Base-by-base conservation (phyloP, 1,284 basidiomycete genomes). In the Bjerkandera adusta region DNA sequence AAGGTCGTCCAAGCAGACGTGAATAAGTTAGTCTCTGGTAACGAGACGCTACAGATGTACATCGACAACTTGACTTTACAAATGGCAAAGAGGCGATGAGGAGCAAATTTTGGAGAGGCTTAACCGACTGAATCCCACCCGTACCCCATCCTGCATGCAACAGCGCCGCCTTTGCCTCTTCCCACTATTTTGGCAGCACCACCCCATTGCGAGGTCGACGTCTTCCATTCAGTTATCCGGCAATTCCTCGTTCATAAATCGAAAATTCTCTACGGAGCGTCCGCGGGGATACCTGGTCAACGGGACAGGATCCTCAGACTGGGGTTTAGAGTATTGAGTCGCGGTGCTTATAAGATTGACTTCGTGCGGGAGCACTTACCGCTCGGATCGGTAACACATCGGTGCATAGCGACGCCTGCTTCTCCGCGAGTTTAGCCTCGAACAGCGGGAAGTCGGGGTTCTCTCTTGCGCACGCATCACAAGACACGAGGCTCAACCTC, bases 21-120 rank as follows among this genome's bases (percentile, higher is more conserved):
- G 13, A 83, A 88, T 50, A 90, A 88, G 62, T 71, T 92, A 16
- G 69, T 73, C 2, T 84, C 86, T 0, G 85, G 85, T 47, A 92
- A 92, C 56, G 81, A 84, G 52, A 91, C 83, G 4, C 67, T 92
- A 46, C 89, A 92, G 62, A 86, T 85, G 79, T 92, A 92, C 60
- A 91, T 92, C 57, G 89, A 92, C 62, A 92, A 92, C 57, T 62
- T 92, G 52, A 92, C 89, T 0, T 75, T 86, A 60, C 83, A 91
- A 64, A 88, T 90, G 80, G 85, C 86, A 22, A 87, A 82, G 61
- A 71, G 83, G 52, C 75, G 84, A 63, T 86, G 64, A 72, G 18
- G 12, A 39, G 5, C 24, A 21, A n/a, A n/a, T n/a, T n/a, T n/a
- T n/a, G n/a, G n/a, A n/a, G n/a, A n/a, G n/a, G n/a, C n/a, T n/a